phyloP scores from a whole-genome alignment of 1,284 basidiomycete genomes.

The Leccinum subrobustum region DNA sequence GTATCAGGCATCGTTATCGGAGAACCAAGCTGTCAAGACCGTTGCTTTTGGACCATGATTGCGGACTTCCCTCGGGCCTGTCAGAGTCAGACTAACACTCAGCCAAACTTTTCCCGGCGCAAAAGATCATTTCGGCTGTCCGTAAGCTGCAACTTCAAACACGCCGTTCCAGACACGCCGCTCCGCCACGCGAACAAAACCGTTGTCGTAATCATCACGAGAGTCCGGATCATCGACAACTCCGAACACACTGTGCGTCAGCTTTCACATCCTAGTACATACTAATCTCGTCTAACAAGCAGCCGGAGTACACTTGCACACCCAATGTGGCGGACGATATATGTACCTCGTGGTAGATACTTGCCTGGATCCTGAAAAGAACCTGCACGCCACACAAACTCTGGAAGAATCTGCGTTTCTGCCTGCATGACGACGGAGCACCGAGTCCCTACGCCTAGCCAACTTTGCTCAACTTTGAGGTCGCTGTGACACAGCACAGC shows the following conservation, averaged over 20 bases:
- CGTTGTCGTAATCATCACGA: not conserved
- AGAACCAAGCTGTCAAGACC: not conserved
- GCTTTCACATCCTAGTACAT: not conserved
- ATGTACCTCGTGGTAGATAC: not conserved
- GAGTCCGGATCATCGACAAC: not conserved
- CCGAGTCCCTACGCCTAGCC: not conserved
- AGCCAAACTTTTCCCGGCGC: not conserved
- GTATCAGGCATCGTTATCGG: not conserved
- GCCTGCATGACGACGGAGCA: not conserved
- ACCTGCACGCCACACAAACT: not conserved
- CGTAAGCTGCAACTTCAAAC: not conserved
- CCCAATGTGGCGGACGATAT: not conserved
- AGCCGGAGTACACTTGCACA: not conserved
- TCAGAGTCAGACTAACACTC: not conserved
- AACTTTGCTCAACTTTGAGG: not conserved
- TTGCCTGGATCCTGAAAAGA: not conserved
- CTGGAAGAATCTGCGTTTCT: not conserved
- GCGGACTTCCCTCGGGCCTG: not conserved
- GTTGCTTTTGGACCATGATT: not conserved
- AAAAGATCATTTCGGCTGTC: not conserved
- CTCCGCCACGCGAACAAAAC: not conserved
- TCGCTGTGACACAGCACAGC: not conserved
- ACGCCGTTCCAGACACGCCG: not conserved
- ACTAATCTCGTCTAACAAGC: not conserved
- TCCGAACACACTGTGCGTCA: not conserved